Evolutionary conservation across 345 rosid genomes (phyloP), one percentile per base, ranked within the genome.

Genomic region (Citrus reticulata): DNA sequence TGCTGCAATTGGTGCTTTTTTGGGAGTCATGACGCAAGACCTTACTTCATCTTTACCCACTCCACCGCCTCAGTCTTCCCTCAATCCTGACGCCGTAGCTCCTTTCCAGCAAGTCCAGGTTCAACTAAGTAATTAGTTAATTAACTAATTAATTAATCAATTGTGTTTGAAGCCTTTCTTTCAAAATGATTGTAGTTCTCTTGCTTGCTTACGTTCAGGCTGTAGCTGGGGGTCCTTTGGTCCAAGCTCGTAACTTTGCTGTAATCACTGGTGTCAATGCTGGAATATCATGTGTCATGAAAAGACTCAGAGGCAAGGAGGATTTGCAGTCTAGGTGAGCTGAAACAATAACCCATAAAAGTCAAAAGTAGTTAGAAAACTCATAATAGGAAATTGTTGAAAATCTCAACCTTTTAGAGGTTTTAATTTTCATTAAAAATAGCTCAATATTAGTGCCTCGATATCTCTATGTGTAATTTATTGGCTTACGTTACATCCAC

Each of bases 241-340:
- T 89, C 29, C 99, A 95, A 92, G 99, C 99, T 83, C 95, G 99
- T 60, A 95, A 95, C 75, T 93, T 95, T 73, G 99, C 99, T 9
- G 93, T 93, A 8, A 91, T 95, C 84, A 92, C 99, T 1, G 95
- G 99, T 81, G 96, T 91, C 25, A 95, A 93, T 89, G 94, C 99
- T 4, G 99, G 99, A 54, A 89, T 95, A 27, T 84, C 98, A 49
- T 88, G 89, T 72, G 85, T 93, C 22, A 90, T 95, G 98, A 93
- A 85, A 82, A 89, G 99, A 80, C 76, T 95, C 83, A 86, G 98
- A 90, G 99, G 99, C 81, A 95, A 93, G 69, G 97, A 93, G 80
- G 99, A 95, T 88, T 89, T 95, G 17, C 93, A 93, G 74, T 90
- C 98, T 70, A 95, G 96, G 99, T 95, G 68, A 78, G 72, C 61